These are phyloP conservation scores for Blastobotrys peoriensis DNA, from an alignment of 805 yeast genomes.

Conservation along the genomic window DNA sequence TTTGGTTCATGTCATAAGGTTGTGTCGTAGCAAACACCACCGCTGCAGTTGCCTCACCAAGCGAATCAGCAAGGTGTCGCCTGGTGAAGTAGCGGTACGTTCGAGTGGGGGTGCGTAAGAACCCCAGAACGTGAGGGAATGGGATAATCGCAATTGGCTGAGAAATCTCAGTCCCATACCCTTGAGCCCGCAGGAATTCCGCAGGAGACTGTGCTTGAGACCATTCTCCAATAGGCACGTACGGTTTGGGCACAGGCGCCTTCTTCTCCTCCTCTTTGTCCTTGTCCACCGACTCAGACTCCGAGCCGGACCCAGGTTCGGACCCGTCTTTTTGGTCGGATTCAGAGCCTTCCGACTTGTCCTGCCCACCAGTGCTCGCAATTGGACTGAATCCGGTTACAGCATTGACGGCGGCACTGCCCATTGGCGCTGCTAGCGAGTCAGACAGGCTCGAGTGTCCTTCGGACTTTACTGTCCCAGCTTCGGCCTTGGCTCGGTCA, in stretches of 20 bases:
- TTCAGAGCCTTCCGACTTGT: background rate
- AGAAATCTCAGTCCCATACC: constrained; percentile 9
- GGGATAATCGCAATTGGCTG: constrained; percentile 72
- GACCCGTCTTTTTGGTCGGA: background rate
- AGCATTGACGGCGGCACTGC: background rate
- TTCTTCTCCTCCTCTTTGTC: constrained; percentile 26
- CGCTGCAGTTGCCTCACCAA: constrained; percentile 49
- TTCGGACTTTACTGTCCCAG: background rate
- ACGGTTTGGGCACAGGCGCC: constrained; percentile 56
- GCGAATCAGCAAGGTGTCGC: constrained; percentile 63
- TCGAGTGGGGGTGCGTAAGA: constrained; percentile 67
- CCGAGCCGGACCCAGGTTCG: constrained; percentile 8
- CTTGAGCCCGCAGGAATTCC: constrained; percentile 42
- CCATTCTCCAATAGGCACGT: constrained; percentile 55
- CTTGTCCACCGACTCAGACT: constrained; percentile 10
- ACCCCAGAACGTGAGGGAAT: constrained; percentile 74
- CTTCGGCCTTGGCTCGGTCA: background rate
- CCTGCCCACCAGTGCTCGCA: background rate
- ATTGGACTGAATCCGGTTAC: background rate
- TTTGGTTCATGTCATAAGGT: constrained; percentile 42
- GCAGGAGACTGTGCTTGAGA: constrained; percentile 49
- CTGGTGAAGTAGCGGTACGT: constrained; percentile 72
- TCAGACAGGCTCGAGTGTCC: background rate
- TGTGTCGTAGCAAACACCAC: constrained; percentile 49
- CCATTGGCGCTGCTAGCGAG: background rate